These are phyloP conservation scores for Claviceps sp. DNA, from an alignment of 2,329 filamentous ascomycete species.

Conservation along the genomic window DNA sequence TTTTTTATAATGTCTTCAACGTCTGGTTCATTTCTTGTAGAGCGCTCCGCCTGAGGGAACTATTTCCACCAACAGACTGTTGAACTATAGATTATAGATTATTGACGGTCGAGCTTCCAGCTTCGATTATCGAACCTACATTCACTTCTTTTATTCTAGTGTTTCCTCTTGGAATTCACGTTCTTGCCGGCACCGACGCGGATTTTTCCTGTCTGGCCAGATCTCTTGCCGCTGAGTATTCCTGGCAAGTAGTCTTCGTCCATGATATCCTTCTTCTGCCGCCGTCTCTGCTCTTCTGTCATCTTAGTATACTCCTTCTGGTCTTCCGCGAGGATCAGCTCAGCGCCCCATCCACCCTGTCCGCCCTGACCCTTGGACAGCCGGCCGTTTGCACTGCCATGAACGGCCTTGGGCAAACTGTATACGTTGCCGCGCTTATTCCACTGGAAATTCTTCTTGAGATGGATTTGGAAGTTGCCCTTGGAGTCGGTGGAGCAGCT, in stretches of 20 bases:
- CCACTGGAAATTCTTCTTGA: constrained; percentile 93
- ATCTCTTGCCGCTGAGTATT: constrained; percentile 70
- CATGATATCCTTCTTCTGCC: constrained; percentile 72
- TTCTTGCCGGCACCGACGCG: constrained; percentile 76
- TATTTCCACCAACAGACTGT: too few species aligned
- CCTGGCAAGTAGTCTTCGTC: constrained; percentile 84
- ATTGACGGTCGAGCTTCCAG: not conserved
- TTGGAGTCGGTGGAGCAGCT: constrained; percentile 71
- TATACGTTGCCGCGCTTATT: constrained; percentile 87
- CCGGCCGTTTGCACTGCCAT: constrained; percentile 70
- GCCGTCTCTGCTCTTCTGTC: constrained; percentile 48
- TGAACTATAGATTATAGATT: too few species aligned
- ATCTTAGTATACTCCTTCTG: constrained; percentile 80
- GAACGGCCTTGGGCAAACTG: constrained; percentile 81
- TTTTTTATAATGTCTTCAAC: too few species aligned
- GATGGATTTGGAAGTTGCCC: constrained; percentile 71
- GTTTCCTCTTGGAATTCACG: constrained; percentile 65
- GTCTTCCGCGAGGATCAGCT: constrained; percentile 79
- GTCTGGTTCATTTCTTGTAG: too few species aligned
- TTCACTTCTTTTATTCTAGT: constrained; percentile 12
- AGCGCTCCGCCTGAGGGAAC: too few species aligned
- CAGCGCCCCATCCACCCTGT: constrained; percentile 74
- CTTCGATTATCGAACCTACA: not conserved
- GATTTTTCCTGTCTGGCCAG: constrained; percentile 49
- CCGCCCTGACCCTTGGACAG: constrained; percentile 56